Percentiles rank a stretch among this genome's conserved stretches.
These are phyloP conservation scores for Gentiana dahurica DNA, from an alignment of 257 asterid genomes.

Conservation along the genomic window DNA sequence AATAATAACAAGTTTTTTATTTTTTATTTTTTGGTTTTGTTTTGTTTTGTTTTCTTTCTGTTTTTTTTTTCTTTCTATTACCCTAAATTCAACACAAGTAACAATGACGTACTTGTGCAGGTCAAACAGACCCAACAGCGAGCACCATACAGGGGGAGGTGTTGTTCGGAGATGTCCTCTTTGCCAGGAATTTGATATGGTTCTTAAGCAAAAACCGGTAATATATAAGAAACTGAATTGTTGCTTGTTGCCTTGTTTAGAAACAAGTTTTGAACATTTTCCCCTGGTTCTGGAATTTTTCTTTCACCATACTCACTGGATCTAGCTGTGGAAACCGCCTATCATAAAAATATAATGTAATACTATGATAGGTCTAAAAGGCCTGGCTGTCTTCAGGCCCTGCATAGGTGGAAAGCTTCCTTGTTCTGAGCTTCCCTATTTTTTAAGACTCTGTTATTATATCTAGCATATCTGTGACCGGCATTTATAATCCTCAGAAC, in stretches of 20 bases:
- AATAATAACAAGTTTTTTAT: background rate
- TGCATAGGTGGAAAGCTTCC: too few relatives aligned
- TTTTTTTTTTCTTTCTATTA: background rate
- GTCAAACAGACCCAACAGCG: constrained; percentile 57
- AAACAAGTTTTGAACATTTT: background rate
- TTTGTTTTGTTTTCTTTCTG: background rate
- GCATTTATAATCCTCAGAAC: too few relatives aligned
- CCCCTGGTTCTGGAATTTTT: background rate
- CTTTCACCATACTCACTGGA: background rate
- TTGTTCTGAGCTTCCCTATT: too few relatives aligned
- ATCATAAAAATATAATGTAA: too few relatives aligned
- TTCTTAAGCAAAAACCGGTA: constrained; percentile 85
- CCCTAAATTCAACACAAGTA: constrained; percentile 12
- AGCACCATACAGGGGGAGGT: constrained; percentile 49
- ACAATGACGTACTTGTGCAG: constrained; percentile 32
- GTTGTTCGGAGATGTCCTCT: constrained; percentile 68
- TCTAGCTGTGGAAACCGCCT: too few relatives aligned
- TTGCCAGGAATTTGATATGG: constrained; percentile 84
- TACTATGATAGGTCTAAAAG: too few relatives aligned
- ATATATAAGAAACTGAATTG: background rate
- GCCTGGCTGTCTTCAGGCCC: too few relatives aligned
- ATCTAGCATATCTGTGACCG: too few relatives aligned
- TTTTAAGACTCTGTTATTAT: too few relatives aligned
- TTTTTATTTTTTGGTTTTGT: too few relatives aligned
- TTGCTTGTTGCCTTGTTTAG: too few relatives aligned